Base-by-base conservation (phyloP, 2,329 filamentous ascomycete genomes). In the Septoria linicola region DNA sequence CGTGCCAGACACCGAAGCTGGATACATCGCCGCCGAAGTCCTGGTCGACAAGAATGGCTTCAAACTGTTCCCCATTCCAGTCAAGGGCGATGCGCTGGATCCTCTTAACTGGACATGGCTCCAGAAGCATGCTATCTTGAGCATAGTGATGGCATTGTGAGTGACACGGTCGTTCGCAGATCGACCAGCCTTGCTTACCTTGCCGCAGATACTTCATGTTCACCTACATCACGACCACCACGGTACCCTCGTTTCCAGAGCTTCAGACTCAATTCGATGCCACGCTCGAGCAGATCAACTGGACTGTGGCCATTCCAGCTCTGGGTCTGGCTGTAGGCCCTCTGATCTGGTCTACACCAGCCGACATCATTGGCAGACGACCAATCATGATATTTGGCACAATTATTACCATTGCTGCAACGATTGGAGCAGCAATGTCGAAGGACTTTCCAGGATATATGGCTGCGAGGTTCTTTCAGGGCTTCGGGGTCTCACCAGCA, bases 191-290 rank as follows among this genome's bases (percentile, higher is more conserved):
- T 39, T 11, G 20, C 3, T 6, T 14, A 11, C 17, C 14, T 4
- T 19, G 10, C 42, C 11, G 6, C 37, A 57, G 54, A 30, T 58
- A 58, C 34, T 58, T 58, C 41, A 53, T 58, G 49, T 58, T 58
- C 55, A 58, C 55, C 1, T 58, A 55, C 39, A 44, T 58, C 19
- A 58, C 55, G n/a, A 58, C 55, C 14, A 57, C 52, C 5, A 58
- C 55, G 7, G 55, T 58, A 3, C 55, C 55, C 11, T 43, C 55
- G 4, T 58, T 58, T 16, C 52, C 52, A 23, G 52, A 46, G 23
- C 34, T 58, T 6, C 55, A 58, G 16, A 49, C 43, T 4, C 55
- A 53, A 39, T 58, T 41, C 45, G 31, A 44, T 41, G 55, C 52
- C 4, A 46, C 55, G 1, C 46, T 55, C 16, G 55, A 54, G 20